These are phyloP conservation scores for Populus davidiana DNA, from an alignment of 345 rosid species.

Conservation along the genomic window DNA sequence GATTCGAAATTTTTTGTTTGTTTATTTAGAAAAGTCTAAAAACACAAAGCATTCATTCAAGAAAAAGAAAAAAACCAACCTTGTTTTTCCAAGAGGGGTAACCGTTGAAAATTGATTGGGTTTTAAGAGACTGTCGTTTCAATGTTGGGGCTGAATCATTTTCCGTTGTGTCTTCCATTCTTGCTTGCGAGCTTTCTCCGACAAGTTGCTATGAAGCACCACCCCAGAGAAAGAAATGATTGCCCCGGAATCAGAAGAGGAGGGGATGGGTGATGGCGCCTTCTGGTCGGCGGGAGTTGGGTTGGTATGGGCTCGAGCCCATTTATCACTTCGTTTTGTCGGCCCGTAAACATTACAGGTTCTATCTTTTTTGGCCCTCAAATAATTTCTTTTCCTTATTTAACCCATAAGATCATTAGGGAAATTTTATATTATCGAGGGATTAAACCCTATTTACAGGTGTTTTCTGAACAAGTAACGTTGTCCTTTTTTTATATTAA, in stretches of 20 bases:
- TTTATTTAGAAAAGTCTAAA: too few relatives aligned
- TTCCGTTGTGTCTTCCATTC: background rate
- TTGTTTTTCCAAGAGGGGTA: constrained; percentile 54
- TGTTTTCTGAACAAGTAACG: too few relatives aligned
- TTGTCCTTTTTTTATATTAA: too few relatives aligned
- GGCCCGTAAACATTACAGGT: background rate
- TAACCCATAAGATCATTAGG: too few relatives aligned
- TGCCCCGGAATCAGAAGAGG: background rate
- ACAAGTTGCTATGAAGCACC: background rate
- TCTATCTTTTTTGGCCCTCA: too few relatives aligned
- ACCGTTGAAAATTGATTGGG: constrained; percentile 39
- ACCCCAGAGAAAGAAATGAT: background rate
- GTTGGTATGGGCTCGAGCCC: background rate
- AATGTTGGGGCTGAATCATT: constrained; percentile 3
- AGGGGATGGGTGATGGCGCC: background rate
- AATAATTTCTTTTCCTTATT: too few relatives aligned
- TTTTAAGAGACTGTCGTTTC: constrained; percentile 43
- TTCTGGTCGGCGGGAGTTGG: background rate
- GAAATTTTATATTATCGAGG: too few relatives aligned
- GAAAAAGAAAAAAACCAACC: constrained; percentile 31
- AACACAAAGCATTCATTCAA: background rate
- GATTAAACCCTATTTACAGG: too few relatives aligned
- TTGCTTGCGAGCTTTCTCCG: background rate
- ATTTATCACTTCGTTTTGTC: background rate
- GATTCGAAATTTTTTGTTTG: background rate